Evolutionary conservation across 495 filamentous ascomycete species (phyloP), one percentile per base, ranked within the genome.

Genomic region (Penicillium roqueforti): DNA sequence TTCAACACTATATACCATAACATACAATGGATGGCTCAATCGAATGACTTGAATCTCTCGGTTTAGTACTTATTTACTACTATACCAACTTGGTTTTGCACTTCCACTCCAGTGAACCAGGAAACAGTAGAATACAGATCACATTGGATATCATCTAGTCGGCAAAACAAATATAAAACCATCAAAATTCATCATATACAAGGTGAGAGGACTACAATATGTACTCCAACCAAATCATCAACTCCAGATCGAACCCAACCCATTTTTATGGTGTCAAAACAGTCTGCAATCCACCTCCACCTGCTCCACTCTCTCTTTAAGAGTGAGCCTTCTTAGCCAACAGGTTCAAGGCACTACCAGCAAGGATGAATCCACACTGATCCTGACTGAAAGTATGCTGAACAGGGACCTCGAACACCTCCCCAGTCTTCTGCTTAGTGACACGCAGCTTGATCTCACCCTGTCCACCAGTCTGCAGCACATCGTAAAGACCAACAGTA

Each of bases 271-370:
- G 40, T 43, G 50, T 51, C 3, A 28, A 11, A 52, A 36, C 39
- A 42, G 48, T 51, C 50, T 44, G 32, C 28, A 49, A 26, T 22
- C n/a, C 20, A n/a, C 32, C 41, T 14, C 23, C 25, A 16, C 19
- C 20, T 41, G 5, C 19, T 48, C 2, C 16, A n/a, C 29, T 45
- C 18, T 22, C 28, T 9, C 28, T 34, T 50, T 56, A 59, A 14
- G 54, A 43, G 14, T 56, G 48, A 32, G 65, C 75, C 59, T 70
- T 71, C 78, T 83, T 82, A 14, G 87, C 82, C 62, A 97, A 70
- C 65, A 95, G 57, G 76, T 98, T 98, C 75, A 98, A 70, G 45
- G 93, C 93, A 72, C 91, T 96, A 7, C 93, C 93, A 3, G 93
- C 93, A 9, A 98, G 74, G 39, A 98, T 87, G 67, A 97, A 98